phyloP scores from a whole-genome alignment of 2,329 filamentous ascomycete species.

The Colletotrichum sidae region DNA sequence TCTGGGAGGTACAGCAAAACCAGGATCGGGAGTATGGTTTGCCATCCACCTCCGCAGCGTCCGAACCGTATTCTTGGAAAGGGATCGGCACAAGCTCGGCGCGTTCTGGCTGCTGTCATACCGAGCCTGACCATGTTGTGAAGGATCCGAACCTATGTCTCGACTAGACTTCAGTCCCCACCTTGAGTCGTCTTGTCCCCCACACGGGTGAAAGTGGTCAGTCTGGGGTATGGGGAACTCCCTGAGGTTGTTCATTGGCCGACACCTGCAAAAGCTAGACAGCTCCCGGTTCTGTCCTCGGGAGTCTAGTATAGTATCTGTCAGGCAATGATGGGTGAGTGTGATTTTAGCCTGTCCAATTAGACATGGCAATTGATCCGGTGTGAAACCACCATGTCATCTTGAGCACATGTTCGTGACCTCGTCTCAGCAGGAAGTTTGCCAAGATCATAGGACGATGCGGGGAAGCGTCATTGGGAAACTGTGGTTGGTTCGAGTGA shows the following conservation, averaged over 20 bases:
- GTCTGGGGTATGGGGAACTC: constrained; percentile 21
- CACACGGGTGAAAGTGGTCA: neutral
- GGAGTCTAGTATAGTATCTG: neutral
- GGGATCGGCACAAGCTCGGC: neutral
- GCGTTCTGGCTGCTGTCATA: neutral
- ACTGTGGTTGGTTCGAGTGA: neutral
- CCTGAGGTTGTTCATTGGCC: neutral
- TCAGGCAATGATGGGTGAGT: neutral
- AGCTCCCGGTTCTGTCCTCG: constrained; percentile 4
- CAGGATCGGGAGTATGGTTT: neutral
- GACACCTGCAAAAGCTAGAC: neutral
- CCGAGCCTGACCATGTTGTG: too few species aligned
- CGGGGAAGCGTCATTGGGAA: constrained; percentile 28
- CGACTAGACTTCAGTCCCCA: constrained; percentile 2
- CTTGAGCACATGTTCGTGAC: neutral
- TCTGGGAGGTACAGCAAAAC: neutral
- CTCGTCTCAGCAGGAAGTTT: neutral
- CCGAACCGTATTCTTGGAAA: constrained; percentile 5
- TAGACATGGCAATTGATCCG: neutral
- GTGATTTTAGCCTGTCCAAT: neutral
- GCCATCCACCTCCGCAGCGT: neutral
- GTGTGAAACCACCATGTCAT: neutral
- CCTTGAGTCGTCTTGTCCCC: neutral
- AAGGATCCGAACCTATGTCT: neutral
- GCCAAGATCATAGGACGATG: constrained; percentile 12